These are phyloP conservation scores for Phialophora chinensis DNA, from an alignment of 2,329 filamentous ascomycete genomes.

Conservation along the genomic window DNA sequence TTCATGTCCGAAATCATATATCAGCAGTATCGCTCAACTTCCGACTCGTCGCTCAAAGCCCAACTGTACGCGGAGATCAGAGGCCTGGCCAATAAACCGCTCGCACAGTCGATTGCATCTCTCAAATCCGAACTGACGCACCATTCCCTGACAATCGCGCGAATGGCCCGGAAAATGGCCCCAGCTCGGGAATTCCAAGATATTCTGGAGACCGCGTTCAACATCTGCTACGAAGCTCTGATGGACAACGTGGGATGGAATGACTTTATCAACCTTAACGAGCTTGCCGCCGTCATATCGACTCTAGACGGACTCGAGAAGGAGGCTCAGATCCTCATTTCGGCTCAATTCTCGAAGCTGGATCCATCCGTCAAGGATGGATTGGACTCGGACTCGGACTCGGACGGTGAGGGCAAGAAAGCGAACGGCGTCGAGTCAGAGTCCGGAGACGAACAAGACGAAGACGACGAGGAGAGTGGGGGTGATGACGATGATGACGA, in stretches of 20 bases:
- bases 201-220: background rate
- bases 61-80: conserved; percentile 14
- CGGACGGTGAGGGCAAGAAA: background rate
- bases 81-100: conserved; percentile 8
- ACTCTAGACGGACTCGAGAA: conserved; percentile 8
- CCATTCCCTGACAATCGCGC: conserved; percentile 1
- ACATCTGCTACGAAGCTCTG: conserved; percentile 7
- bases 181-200: conserved; percentile 9
- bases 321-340: conserved; percentile 10
- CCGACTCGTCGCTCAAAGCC: conserved; percentile 1
- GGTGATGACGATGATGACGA: background rate
- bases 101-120: conserved; percentile 7
- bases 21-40: conserved; percentile 10
- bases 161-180: conserved; percentile 14
- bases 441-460: background rate
- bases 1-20: conserved; percentile 14
- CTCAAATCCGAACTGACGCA: conserved; percentile 17
- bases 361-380: conserved; percentile 3
- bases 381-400: background rate
- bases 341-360: conserved; percentile 13
- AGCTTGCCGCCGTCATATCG: conserved; percentile 3
- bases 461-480: background rate
- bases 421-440: conserved; percentile 1
- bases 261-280: conserved; percentile 5
- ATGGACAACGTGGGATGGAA: conserved; percentile 17